phyloP scores from a whole-genome alignment of 352 stramenopile species.

The Pythium diclinum region DNA sequence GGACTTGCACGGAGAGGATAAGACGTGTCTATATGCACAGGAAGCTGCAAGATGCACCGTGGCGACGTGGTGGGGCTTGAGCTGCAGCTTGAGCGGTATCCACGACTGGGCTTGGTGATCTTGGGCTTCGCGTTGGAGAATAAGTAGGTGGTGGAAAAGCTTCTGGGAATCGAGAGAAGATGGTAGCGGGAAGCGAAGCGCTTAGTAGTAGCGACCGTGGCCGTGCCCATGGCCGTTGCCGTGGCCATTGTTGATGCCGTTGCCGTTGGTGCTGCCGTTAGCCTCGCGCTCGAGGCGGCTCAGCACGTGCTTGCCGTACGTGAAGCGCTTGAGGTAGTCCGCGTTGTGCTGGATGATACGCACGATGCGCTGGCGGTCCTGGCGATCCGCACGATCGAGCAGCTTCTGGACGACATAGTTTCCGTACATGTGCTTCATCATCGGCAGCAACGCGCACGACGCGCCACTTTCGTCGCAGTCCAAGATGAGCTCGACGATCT shows the following conservation, averaged over 20 bases:
- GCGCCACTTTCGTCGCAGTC: slow-evolving; percentile 68
- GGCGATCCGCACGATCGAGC: slow-evolving; percentile 87
- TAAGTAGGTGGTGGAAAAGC: background rate
- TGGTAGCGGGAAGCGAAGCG: background rate
- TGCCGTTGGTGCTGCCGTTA: slow-evolving; percentile 8
- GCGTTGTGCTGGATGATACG: slow-evolving; percentile 90
- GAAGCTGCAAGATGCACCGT: background rate
- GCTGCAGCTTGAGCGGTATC: background rate
- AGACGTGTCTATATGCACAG: slow-evolving; percentile 31
- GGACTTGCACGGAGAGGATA: slow-evolving; percentile 19
- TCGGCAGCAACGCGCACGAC: slow-evolving; percentile 82
- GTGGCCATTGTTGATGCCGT: background rate
- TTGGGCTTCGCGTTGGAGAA: background rate
- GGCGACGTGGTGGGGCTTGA: background rate
- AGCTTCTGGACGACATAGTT: slow-evolving; percentile 98
- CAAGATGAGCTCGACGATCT: slow-evolving; percentile 79
- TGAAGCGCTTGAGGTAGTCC: slow-evolving; percentile 90
- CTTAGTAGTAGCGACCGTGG: slow-evolving; percentile 26
- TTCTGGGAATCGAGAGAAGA: background rate
- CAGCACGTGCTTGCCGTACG: slow-evolving; percentile 92
- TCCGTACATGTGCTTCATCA: slow-evolving; percentile 96
- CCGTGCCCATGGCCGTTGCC: too few species aligned
- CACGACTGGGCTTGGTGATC: background rate
- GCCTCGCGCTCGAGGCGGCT: slow-evolving; percentile 64
- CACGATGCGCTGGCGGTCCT: slow-evolving; percentile 86